Evolutionary conservation across 2,329 filamentous ascomycete species (phyloP), one percentile per base, ranked within the genome.

Genomic region (Monosporascus sp.): DNA sequence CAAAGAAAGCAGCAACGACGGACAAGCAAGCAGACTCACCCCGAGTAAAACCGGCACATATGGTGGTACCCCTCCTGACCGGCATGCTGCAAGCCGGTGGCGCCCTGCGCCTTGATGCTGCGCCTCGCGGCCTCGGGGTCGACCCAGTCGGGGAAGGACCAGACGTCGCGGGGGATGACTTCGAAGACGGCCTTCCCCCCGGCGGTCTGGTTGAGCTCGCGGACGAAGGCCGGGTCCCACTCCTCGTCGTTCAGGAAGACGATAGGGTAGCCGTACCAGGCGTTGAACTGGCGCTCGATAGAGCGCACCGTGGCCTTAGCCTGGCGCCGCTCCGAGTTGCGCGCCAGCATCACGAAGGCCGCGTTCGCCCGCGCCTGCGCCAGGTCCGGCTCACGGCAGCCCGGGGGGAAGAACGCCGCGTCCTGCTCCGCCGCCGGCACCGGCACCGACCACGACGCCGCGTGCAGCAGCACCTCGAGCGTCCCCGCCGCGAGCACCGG

Each of bases 191-290:
- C 72, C 53, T 65, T 65, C 37, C 71, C 72, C 48, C 68, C 65
- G 9, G 68, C 63, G 6, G 70, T 70, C 46, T 63, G 58, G 54
- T 70, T 71, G 54, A 77, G 62, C 38, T 65, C 63, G 16, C 62
- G 55, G 44, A 74, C 64, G 54, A 78, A 77, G 48, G 63, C 65
- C 14, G 66, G 55, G 48, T 70, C 66, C 68, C 71, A 78, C 7
- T 67, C 64, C 56, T 76, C 65, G 63, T 78, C 70, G 61, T 78
- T 78, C 52, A 78, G 66, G 56, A 78, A 77, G 35, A 78, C 60
- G 54, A 74, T 69, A 4, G 74, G 74, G 58, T 78, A 78, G 53
- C 74, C 67, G 63, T 72, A 77, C 70, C 72, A 75, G 51, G 67
- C 66, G 65, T 78, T 78, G 65, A 76, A 78, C 52, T 73, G 71